Conservation (phyloP, 2,329 filamentous ascomycete species). For the Rhexocercosporidium sp. region DNA sequence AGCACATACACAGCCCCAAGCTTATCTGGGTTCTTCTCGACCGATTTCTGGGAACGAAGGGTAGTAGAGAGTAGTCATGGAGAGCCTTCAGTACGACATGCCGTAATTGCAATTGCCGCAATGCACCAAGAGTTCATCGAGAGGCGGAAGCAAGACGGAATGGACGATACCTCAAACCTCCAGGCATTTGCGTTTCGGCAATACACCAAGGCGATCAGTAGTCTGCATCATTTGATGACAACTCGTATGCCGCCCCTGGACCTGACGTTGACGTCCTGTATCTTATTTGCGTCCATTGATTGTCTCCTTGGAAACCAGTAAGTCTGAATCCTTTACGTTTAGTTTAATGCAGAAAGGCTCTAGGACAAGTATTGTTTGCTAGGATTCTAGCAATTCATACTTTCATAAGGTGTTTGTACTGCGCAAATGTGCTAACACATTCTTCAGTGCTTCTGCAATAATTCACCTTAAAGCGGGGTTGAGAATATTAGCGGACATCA, state of each 20-base stretch:
- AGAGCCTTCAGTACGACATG: constrained; percentile 38
- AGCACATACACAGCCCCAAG: constrained; percentile 32
- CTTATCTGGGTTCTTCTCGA: constrained; percentile 34
- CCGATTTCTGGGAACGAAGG: constrained; percentile 37
- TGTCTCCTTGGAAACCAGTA: constrained; percentile 37
- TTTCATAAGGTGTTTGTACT: too few species aligned
- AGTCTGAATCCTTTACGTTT: neutral
- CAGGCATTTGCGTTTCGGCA: constrained; percentile 58
- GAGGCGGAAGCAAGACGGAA: constrained; percentile 48
- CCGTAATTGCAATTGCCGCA: constrained; percentile 39
- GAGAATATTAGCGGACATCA: constrained; percentile 37
- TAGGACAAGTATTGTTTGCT: neutral
- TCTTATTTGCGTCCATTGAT: constrained; percentile 71
- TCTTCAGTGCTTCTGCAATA: constrained; percentile 33
- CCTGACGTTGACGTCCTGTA: constrained; percentile 62
- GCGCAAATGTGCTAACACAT: constrained; percentile 20
- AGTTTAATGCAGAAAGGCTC: neutral
- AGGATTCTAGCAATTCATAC: neutral
- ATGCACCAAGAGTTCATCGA: constrained; percentile 37
- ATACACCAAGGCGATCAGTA: constrained; percentile 60
- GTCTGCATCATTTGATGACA: constrained; percentile 36
- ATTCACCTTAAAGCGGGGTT: constrained; percentile 39
- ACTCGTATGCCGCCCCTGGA: constrained; percentile 34
- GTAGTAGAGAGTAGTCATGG: constrained; percentile 32
- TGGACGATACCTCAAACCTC: constrained; percentile 43